Base-by-base conservation (phyloP, 2,329 filamentous ascomycete genomes). In the Paradendryphiella salina region DNA sequence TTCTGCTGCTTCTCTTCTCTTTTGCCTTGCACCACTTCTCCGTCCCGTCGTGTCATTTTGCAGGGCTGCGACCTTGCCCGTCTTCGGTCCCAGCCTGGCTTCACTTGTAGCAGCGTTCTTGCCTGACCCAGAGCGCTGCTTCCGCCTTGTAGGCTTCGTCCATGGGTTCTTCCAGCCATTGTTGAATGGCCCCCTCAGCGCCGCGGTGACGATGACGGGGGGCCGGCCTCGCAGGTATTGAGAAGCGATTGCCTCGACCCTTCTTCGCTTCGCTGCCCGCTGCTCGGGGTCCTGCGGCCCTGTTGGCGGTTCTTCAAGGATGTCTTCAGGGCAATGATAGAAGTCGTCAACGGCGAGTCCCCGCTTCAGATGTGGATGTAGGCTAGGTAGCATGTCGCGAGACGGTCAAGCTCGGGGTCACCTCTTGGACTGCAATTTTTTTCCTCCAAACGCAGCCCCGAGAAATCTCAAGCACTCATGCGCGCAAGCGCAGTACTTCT, bases 151-250 rank as follows among this genome's bases (percentile, higher is more conserved):
- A 9, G 50, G 14, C 9, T 54, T 34, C 17, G 57, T 20, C 71
- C 72, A 75, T 15, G 73, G 72, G 40, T 74, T 75, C 40, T 61
- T 61, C 71, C 71, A 74, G 29, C 54, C 52, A 5, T 63, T 44
- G 20, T 67, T 76, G 57, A 89, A 87, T 0, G 86, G 87, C 0
- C 86, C 87, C 52, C 74, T 78, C 3, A 89, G 74, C 5, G 74
- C 71, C 5, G 86, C 81, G 10, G 87, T 86, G 3, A 85, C 67
- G 2, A 91, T 76, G 18, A 80, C 63, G 0, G 86, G 79, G 1
- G 77, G 65, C 23, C 77, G 73, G 0, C 86, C 87, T 5, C 76
- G 71, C 31, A 88, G 72, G 59, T 81, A 89, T 28, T 78, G 77
- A 26, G 77, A 72, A 1, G 83, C 86, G 10, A 85, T 80, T 0